Base-by-base conservation (phyloP, 2,329 filamentous ascomycete genomes). In the Exophiala sp. region DNA sequence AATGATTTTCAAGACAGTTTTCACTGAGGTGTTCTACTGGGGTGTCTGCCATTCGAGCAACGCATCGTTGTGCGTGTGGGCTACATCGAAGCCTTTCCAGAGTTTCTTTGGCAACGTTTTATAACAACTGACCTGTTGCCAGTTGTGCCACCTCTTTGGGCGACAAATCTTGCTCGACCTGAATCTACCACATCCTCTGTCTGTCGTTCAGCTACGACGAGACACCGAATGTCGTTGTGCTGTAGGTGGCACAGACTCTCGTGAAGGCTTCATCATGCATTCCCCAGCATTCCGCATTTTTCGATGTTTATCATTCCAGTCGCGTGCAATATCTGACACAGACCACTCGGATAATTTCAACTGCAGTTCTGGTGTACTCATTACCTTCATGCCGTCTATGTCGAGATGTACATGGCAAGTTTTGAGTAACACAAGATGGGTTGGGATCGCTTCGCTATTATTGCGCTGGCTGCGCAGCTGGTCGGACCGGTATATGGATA, bases 301-400 rank as follows among this genome's bases (percentile, higher is more conserved):
- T 39, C 49, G 29, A 21, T 51, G 39, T 48, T 48, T 47, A 45
- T 45, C 54, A 56, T 56, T 56, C 54, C 54, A 56, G 49, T 56
- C 54, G 49, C 49, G 49, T 45, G 16, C 11, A 10, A 36, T 20
- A 43, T 32, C 44, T 39, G 14, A 35, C 54, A 52, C 49, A 36
- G 54, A 52, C 54, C 54, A 52, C 46, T 43, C 32, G 21, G 45
- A 29, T 5, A 29, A 6, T 16, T 18, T n/a, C 35, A 7, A 12
- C 12, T 29, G 40, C 3, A 6, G 20, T 52, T 41, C 34, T 24
- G 40, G 42, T 40, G 29, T 40, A 11, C 9, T 47, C 14, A 18
- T 33, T 29, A 14, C 20, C 35, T 40, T 39, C 36, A 33, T 42
- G 24, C 21, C 33, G 16, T 9, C 24, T 34, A 33, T 20, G 16